Conservation (phyloP, 192 early-diverging fungal species). For the Coemansia sp. region DNA sequence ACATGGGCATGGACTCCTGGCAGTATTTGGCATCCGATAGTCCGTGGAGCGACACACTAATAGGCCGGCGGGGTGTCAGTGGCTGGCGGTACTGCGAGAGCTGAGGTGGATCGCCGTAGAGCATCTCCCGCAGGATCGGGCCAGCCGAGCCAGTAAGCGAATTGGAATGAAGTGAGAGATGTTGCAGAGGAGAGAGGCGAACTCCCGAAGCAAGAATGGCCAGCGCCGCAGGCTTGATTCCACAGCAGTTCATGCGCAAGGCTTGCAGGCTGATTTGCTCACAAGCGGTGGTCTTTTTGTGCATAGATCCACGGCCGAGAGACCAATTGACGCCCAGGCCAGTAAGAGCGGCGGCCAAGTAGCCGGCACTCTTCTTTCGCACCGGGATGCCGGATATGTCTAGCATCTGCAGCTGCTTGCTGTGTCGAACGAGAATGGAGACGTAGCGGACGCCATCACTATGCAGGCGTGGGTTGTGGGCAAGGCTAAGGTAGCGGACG, state of each 20-base stretch:
- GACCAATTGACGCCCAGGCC: slow-evolving; percentile 49
- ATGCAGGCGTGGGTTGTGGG: slow-evolving; percentile 69
- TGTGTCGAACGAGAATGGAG: slow-evolving; percentile 73
- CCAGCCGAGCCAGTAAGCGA: slow-evolving; percentile 40
- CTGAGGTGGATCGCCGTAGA: slow-evolving; percentile 53
- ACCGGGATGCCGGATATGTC: slow-evolving; percentile 71
- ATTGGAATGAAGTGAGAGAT: slow-evolving; percentile 47
- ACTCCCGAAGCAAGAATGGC: slow-evolving; percentile 55
- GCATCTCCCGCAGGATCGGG: slow-evolving; percentile 52
- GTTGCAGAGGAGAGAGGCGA: slow-evolving; percentile 49
- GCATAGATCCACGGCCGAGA: slow-evolving; percentile 49
- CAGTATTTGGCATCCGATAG: slow-evolving; percentile 45
- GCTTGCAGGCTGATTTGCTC: slow-evolving; percentile 46
- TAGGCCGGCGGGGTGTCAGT: slow-evolving; percentile 26
- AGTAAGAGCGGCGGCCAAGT: slow-evolving; percentile 66
- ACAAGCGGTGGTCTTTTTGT: slow-evolving; percentile 27
- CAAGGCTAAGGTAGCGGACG: slow-evolving; percentile 64
- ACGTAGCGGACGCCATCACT: slow-evolving; percentile 74
- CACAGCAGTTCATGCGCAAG: slow-evolving; percentile 57
- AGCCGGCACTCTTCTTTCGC: slow-evolving; percentile 68
- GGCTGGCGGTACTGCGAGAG: slow-evolving; percentile 14
- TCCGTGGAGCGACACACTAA: slow-evolving; percentile 49
- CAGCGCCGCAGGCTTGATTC: slow-evolving; percentile 47
- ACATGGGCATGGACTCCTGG: slow-evolving; percentile 9
- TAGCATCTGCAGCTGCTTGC: slow-evolving; percentile 61